Percentiles rank a stretch among this genome's conserved stretches.
Evolutionary conservation across 208 protist species (phyloP).

Genomic region (Acanthamoeba healyi): DNA sequence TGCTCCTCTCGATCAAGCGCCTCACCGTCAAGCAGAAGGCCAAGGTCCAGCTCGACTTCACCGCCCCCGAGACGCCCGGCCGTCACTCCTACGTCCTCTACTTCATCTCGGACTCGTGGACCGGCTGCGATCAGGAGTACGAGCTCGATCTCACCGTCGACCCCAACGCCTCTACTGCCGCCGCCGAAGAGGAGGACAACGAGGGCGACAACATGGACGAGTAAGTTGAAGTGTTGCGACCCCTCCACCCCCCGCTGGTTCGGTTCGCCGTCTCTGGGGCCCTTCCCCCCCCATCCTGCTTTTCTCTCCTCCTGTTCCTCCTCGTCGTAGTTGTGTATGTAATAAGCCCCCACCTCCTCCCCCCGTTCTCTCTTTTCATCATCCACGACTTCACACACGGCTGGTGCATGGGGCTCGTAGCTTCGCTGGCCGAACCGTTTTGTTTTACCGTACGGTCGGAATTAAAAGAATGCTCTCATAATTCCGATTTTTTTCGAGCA

Average conservation of each 20-base stretch:
- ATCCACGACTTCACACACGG: too few species aligned
- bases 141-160: conserved; percentile 70
- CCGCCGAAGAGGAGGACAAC: neutral
- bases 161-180: neutral
- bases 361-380: too few species aligned
- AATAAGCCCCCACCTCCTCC: too few species aligned
- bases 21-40: conserved; percentile 86
- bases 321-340: too few species aligned
- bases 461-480: too few species aligned
- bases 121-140: conserved; percentile 93
- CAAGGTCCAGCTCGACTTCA: conserved; percentile 91
- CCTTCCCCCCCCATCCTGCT: neutral
- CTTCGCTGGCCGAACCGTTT: too few species aligned
- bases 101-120: conserved; percentile 95
- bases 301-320: too few species aligned
- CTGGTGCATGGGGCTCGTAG: too few species aligned
- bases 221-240: neutral
- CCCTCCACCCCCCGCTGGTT: neutral
- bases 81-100: conserved; percentile 89
- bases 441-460: too few species aligned
- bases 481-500: too few species aligned
- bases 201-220: neutral
- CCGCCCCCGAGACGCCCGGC: conserved; percentile 87
- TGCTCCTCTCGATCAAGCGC: conserved; percentile 90
- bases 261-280: too few species aligned